phyloP scores from a whole-genome alignment of 2,329 filamentous ascomycete species.

The Drechslerella coelobrocha region DNA sequence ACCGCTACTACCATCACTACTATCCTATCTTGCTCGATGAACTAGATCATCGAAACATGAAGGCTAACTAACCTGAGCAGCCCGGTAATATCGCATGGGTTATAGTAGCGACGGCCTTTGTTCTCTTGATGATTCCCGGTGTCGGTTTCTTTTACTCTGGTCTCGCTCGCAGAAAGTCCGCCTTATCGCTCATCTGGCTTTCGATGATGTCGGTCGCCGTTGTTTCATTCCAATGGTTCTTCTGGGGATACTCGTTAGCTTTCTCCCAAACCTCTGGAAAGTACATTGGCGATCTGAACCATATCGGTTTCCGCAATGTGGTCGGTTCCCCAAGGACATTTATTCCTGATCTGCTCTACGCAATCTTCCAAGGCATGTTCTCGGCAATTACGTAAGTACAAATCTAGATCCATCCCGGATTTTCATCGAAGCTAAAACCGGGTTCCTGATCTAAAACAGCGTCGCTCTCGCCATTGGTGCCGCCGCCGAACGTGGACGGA shows the following conservation, averaged over 20 bases:
- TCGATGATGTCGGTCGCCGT: conserved; percentile 81
- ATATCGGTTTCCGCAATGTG: conserved; percentile 80
- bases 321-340: conserved; percentile 71
- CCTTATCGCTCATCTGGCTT: conserved; percentile 83
- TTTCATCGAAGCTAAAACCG: conserved; percentile 24
- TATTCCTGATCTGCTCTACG: conserved; percentile 83
- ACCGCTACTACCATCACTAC: no score
- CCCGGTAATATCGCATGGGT: conserved; percentile 84
- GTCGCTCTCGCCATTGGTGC: conserved; percentile 85
- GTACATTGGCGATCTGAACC: conserved; percentile 78
- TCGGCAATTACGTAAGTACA: conserved; percentile 77
- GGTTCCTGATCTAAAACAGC: conserved; percentile 58
- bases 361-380: conserved; percentile 88
- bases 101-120: conserved; percentile 75
- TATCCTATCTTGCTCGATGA: no score
- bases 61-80: conserved; percentile 59
- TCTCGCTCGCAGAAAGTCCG: conserved; percentile 85
- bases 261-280: conserved; percentile 78
- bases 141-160: conserved; percentile 96
- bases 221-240: conserved; percentile 91
- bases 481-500: conserved; percentile 83
- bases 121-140: conserved; percentile 90
- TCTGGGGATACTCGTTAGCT: conserved; percentile 86
- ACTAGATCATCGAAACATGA: neutral
- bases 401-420: neutral